Evolutionary conservation across 2,329 filamentous ascomycete species (phyloP), one percentile per base, ranked within the genome.

Genomic region (Calonectria crousiana): DNA sequence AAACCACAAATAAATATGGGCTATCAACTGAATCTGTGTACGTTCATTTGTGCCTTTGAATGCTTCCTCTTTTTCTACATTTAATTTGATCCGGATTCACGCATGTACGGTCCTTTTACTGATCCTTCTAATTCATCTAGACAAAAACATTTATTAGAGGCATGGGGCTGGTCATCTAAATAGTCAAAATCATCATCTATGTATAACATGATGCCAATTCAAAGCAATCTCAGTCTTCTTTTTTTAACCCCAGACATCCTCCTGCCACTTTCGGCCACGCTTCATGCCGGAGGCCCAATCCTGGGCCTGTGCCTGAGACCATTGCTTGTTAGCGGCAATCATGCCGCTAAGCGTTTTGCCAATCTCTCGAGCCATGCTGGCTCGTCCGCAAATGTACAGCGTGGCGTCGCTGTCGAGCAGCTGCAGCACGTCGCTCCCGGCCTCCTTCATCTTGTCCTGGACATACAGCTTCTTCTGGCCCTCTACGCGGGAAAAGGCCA

Each of bases 91-190:
- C 6, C 1, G 14, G 28, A n/a, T 49, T 2, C 26, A 34, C 36
- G 26, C 23, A 10, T n/a, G 20, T 34, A 20, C 6, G 13, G 13
- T 23, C 4, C n/a, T 47, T 38, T 38, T 34, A 34, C 64, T 44
- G 66, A 23, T 23, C 6, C 44, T 47, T 62, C 9, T 2, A 58
- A 5, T n/a, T 38, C 14, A 20, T 38, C 6, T 32, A 76, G 75
- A n/a, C 74, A 66, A 60, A 70, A 67, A 26, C 75, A 76, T 71
- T 73, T 76, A 41, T 30, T 71, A 20, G 73, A 76, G 10, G 67
- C 73, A 47, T 76, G 75, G 75, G 67, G 64, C 4, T 75, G 73
- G 73, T 41, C 74, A 36, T 49, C 34, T 2, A 51, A 44, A 47
- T 58, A 67, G 56, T 26, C 30, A 52, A 52, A 64, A 38, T 32